These are phyloP conservation scores for Calycina herbarum DNA, from an alignment of 2,329 filamentous ascomycete genomes.

Conservation along the genomic window DNA sequence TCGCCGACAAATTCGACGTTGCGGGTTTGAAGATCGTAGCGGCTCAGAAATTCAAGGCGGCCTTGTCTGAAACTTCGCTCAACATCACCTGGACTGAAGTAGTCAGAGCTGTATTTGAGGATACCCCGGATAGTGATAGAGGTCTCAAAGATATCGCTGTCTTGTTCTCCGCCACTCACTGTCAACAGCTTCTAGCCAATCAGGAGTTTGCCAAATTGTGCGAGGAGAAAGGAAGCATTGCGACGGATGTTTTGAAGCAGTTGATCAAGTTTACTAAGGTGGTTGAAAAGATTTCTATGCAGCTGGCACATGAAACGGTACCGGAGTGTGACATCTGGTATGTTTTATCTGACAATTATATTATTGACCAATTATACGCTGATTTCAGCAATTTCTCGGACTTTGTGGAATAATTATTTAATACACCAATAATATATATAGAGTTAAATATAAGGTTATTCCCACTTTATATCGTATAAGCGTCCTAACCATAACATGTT, in stretches of 20 bases:
- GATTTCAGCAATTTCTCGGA: too few relatives aligned
- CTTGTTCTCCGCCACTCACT: not conserved
- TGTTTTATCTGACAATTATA: too few relatives aligned
- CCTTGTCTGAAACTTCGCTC: not conserved
- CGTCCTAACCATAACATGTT: too few relatives aligned
- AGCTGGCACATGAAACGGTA: not conserved
- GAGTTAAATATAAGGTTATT: too few relatives aligned
- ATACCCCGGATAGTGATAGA: constrained; percentile 3
- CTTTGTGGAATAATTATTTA: too few relatives aligned
- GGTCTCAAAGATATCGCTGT: not conserved
- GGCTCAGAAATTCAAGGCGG: not conserved
- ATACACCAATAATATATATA: too few relatives aligned
- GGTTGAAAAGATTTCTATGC: not conserved
- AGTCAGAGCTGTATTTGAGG: not conserved
- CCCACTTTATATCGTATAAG: too few relatives aligned
- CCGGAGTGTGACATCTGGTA: not conserved
- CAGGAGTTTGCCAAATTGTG: not conserved
- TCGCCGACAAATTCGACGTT: not conserved
- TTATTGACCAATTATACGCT: too few relatives aligned
- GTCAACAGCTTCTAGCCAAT: not conserved
- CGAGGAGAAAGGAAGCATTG: not conserved
- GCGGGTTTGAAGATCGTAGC: not conserved
- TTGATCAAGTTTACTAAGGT: not conserved
- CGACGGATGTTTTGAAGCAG: not conserved
- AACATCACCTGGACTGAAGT: not conserved